These are phyloP conservation scores for Nicotiana rustica DNA, from an alignment of 305 asterid species.

Conservation along the genomic window DNA sequence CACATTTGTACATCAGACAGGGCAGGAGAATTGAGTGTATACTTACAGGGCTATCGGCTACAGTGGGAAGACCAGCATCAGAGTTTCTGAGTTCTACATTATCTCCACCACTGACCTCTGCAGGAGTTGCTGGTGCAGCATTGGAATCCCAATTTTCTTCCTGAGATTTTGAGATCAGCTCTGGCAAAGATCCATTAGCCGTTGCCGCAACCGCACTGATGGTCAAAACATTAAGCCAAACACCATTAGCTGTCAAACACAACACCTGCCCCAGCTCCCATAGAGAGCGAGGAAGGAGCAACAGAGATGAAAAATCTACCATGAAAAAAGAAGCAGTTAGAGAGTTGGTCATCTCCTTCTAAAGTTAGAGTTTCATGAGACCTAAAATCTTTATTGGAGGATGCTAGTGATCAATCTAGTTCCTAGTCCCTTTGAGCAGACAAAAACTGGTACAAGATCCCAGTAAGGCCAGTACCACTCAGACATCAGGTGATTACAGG, in stretches of 20 bases:
- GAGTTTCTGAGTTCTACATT: slow-evolving; percentile 50
- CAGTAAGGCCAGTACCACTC: background rate
- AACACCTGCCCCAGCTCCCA: background rate
- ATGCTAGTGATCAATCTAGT: background rate
- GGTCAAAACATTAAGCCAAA: slow-evolving; percentile 12
- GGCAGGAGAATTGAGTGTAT: background rate
- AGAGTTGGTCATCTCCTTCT: slow-evolving; percentile 10
- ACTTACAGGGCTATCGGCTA: slow-evolving; percentile 54
- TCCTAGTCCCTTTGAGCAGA: background rate
- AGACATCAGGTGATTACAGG: slow-evolving; percentile 4
- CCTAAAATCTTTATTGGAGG: slow-evolving; percentile 1
- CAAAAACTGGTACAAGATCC: background rate
- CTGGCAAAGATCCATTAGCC: slow-evolving; percentile 64
- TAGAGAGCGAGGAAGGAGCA: background rate
- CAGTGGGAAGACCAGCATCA: slow-evolving; percentile 61
- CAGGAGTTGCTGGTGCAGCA: slow-evolving; percentile 42
- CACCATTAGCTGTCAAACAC: slow-evolving; percentile 30
- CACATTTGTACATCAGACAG: background rate
- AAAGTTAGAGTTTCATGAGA: slow-evolving; percentile 15
- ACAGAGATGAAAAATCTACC: background rate
- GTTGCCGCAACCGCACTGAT: slow-evolving; percentile 63
- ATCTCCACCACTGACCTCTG: slow-evolving; percentile 42
- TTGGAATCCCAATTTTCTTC: slow-evolving; percentile 54
- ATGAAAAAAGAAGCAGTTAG: background rate
- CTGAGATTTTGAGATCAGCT: slow-evolving; percentile 45